These are phyloP conservation scores for Boletellus sp. DNA, from an alignment of 768 basidiomycete species.

Conservation along the genomic window DNA sequence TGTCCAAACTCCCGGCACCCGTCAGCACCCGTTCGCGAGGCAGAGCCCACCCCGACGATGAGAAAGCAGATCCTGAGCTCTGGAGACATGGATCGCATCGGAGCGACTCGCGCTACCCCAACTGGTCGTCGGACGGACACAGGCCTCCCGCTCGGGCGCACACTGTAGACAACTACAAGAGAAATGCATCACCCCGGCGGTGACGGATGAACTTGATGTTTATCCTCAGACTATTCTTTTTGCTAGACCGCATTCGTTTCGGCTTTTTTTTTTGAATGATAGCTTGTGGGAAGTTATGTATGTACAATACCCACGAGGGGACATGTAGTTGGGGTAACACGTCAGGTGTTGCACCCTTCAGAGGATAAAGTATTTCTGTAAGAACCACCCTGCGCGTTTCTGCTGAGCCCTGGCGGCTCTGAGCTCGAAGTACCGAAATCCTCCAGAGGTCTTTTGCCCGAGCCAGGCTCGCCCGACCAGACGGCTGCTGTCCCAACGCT, in stretches of 20 bases:
- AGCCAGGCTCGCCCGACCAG: no score
- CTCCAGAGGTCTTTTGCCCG: no score
- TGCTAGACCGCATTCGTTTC: conserved; percentile 12
- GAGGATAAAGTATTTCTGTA: background rate
- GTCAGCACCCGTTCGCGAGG: conserved; percentile 37
- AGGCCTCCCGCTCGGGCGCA: conserved; percentile 26
- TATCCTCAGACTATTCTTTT: background rate
- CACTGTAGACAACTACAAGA: conserved; percentile 35
- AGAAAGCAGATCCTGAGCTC: conserved; percentile 27
- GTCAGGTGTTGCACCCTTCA: background rate
- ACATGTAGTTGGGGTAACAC: conserved; percentile 3
- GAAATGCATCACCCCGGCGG: conserved; percentile 44
- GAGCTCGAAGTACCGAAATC: no score
- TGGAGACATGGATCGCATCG: conserved; percentile 20
- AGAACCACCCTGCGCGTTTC: no score
- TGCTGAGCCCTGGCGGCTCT: no score
- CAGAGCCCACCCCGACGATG: conserved; percentile 24
- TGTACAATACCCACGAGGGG: conserved; percentile 14
- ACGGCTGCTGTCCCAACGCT: no score
- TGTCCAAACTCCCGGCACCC: conserved; percentile 42
- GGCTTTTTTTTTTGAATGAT: conserved; percentile 4
- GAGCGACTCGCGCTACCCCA: conserved; percentile 19
- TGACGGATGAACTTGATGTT: conserved; percentile 26
- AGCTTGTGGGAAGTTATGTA: conserved; percentile 7
- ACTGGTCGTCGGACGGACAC: conserved; percentile 19